These are phyloP conservation scores for Mentha longifolia DNA, from an alignment of 257 asterid species.

Conservation along the genomic window DNA sequence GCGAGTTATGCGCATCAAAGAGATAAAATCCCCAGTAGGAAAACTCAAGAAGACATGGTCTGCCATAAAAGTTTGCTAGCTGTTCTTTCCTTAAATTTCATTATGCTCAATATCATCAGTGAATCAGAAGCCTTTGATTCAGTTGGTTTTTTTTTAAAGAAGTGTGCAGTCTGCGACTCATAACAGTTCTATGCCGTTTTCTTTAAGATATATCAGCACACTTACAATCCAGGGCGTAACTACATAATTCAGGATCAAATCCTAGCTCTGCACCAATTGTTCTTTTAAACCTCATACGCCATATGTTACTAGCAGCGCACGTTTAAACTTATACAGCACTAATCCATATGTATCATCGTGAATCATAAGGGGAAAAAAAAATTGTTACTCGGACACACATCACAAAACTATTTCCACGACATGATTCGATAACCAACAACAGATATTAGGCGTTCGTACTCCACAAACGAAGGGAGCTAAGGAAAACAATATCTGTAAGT, in stretches of 20 bases:
- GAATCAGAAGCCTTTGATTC: background rate
- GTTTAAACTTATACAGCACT: background rate
- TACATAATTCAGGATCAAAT: background rate
- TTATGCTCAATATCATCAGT: slow-evolving; percentile 4
- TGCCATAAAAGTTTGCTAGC: background rate
- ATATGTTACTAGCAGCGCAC: slow-evolving; percentile 21
- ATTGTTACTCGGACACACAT: background rate
- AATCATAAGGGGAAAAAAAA: background rate
- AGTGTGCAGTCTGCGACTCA: background rate
- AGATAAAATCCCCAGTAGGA: slow-evolving; percentile 13
- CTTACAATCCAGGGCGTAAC: background rate
- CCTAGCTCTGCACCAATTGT: background rate
- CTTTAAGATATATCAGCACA: background rate
- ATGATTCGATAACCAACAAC: background rate
- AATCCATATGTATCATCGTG: background rate
- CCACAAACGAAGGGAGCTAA: background rate
- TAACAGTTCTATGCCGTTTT: background rate
- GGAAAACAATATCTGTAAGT: slow-evolving; percentile 1
- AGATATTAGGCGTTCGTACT: background rate
- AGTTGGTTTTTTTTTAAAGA: background rate
- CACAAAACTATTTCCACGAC: slow-evolving; percentile 1
- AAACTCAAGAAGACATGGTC: background rate
- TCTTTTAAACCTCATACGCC: background rate
- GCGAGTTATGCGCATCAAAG: slow-evolving; percentile 2
- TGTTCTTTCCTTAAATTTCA: background rate